Evolutionary conservation across 2,329 filamentous ascomycete species (phyloP), one percentile per base, ranked within the genome.

Genomic region (Ascochyta rabiei): DNA sequence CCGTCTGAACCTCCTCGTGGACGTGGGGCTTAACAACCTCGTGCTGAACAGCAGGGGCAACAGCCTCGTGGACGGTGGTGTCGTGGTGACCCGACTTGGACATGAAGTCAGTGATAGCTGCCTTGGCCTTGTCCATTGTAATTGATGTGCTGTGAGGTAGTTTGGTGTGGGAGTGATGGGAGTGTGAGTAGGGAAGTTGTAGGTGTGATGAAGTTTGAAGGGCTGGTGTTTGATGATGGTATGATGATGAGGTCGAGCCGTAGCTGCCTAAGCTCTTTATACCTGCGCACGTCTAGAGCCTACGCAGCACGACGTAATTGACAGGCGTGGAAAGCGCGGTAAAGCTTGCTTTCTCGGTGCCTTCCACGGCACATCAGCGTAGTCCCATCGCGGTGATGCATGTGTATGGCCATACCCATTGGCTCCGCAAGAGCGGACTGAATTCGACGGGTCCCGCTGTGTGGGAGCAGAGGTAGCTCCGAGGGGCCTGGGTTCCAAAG

Each of bases 11-110:
- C n/a, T 86, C 75, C 67, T 90, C 85, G 50, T 89, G 86, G 35
- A 81, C 73, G n/a, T 83, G 81, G 38, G 82, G 83, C 55, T 79
- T 82, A 39, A 89, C 72, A 1, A 80, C 79, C 74, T 90, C 86
- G 16, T 88, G 80, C 5, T 81, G 79, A 2, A 89, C 81, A 12
- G 84, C 82, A 0, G 84, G 82, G 35, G 83, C 81, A 37, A 89
- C 81, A 8, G 81, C 81, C 74, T 90, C 85, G 57, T 90, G 84
- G 4, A 91, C 85, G 13, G 84, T 87, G n/a, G 88, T 90, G 66
- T 88, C 84, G 64, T 89, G 82, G 60, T 89, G 83, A 53, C 86
- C 86, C 52, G 84, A 78, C 63, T 82, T 81, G 69, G 63, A 48
- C 63, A 88, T 81, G 77, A 89, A 87, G 68, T 82, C 81, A 41